These are phyloP conservation scores for Syncephalastrum racemosum DNA, from an alignment of 371 early-diverging fungal species.

Conservation along the genomic window DNA sequence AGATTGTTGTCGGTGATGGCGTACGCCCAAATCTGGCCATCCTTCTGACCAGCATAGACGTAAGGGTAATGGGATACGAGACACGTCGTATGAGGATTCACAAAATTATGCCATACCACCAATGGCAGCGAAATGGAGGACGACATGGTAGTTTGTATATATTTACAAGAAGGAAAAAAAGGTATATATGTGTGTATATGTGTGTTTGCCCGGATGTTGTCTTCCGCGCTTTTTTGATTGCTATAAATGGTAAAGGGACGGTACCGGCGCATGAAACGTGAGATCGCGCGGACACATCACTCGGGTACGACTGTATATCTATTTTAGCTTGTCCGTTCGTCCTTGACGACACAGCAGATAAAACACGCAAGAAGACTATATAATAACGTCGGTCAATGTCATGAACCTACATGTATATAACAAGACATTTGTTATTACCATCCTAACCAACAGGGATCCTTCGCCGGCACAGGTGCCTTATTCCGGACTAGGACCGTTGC, in stretches of 20 bases:
- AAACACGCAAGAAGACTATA: slow-evolving; percentile 18
- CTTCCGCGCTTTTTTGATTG: not conserved
- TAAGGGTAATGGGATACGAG: slow-evolving; percentile 31
- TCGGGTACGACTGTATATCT: slow-evolving; percentile 1
- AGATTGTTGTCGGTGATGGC: slow-evolving; percentile 10
- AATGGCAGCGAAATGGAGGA: slow-evolving; percentile 44
- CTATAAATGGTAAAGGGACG: slow-evolving; percentile 1
- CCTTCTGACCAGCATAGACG: slow-evolving; percentile 57
- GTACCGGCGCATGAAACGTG: not conserved
- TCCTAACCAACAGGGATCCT: slow-evolving; percentile 20
- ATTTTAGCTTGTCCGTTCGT: slow-evolving; percentile 8
- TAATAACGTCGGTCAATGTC: not conserved
- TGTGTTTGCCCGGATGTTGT: too few species aligned
- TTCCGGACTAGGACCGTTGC: slow-evolving; percentile 15
- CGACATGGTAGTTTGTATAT: slow-evolving; percentile 22
- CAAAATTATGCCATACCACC: slow-evolving; percentile 44
- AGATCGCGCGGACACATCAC: not conserved
- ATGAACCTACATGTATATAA: not conserved
- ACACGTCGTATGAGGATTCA: slow-evolving; percentile 42
- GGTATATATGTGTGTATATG: not conserved
- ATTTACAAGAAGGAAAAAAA: slow-evolving; percentile 2
- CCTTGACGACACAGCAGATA: slow-evolving; percentile 19
- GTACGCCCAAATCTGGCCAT: slow-evolving; percentile 64
- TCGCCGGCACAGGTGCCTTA: slow-evolving; percentile 9
- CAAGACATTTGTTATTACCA: slow-evolving; percentile 10